Percentiles rank a stretch among this genome's conserved stretches.
phyloP scores from a whole-genome alignment of 306 rosid species.

The Albizia julibrissin region DNA sequence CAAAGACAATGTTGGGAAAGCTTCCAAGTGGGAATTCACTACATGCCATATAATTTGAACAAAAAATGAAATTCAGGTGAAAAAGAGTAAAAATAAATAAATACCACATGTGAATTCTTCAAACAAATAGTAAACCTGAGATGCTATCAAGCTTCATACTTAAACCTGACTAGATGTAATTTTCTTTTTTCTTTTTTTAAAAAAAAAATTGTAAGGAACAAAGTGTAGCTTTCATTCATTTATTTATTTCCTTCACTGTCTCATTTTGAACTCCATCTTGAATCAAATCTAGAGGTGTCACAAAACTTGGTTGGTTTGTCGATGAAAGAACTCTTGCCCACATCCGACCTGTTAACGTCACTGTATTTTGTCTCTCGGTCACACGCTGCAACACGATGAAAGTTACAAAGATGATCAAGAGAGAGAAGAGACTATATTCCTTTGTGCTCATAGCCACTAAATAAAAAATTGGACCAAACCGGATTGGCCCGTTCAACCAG shows the following conservation, averaged over 20 bases:
- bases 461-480: too few relatives aligned
- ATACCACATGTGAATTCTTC: not conserved
- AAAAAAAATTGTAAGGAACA: conserved; percentile 1
- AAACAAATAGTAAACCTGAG: not conserved
- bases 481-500: too few relatives aligned
- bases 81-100: not conserved
- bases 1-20: not conserved
- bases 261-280: conserved; percentile 38
- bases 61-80: not conserved
- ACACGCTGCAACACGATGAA: conserved; percentile 67
- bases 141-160: not conserved
- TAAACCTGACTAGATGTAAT: conserved; percentile 33
- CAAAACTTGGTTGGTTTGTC: conserved; percentile 88
- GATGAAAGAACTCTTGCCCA: conserved; percentile 98
- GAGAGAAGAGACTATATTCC: not conserved
- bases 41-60: not conserved
- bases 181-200: not conserved
- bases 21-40: not conserved
- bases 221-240: conserved; percentile 25
- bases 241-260: conserved; percentile 33
- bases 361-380: conserved; percentile 71
- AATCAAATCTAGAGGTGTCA: conserved; percentile 33
- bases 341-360: conserved; percentile 71
- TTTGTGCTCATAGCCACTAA: too few relatives aligned
- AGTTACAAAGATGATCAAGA: not conserved